Percentiles rank a stretch among this genome's conserved stretches.
Evolutionary conservation across 495 filamentous ascomycete species (phyloP).

Genomic region (Cercophora sp.): DNA sequence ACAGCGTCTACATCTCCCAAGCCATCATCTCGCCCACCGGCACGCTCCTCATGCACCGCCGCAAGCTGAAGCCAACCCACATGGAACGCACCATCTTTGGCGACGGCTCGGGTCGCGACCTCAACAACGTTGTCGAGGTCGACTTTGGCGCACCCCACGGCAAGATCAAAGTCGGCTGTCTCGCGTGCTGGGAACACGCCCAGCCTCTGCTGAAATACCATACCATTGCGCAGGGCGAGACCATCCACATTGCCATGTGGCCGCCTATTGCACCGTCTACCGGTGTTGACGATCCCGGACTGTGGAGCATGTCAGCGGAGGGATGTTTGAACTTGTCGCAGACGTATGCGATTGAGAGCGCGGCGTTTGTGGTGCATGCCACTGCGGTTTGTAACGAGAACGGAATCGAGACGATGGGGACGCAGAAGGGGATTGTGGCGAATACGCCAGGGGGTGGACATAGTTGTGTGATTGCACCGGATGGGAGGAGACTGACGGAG

Average conservation of each 20-base stretch:
- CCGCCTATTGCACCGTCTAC: slow-evolving; percentile 34
- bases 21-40: slow-evolving; percentile 47
- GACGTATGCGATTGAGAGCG: slow-evolving; percentile 51
- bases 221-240: slow-evolving; percentile 44
- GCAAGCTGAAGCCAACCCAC: slow-evolving; percentile 60
- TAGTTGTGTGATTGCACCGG: slow-evolving; percentile 50
- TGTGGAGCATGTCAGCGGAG: slow-evolving; percentile 32
- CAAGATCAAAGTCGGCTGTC: slow-evolving; percentile 40
- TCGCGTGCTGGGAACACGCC: slow-evolving; percentile 58
- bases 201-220: slow-evolving; percentile 60
- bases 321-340: slow-evolving; percentile 39
- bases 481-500: slow-evolving; percentile 45
- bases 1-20: slow-evolving; percentile 56
- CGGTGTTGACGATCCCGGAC: slow-evolving; percentile 22
- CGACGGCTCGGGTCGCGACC: slow-evolving; percentile 42
- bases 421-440: slow-evolving; percentile 31
- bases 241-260: slow-evolving; percentile 60
- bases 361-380: slow-evolving; percentile 47
- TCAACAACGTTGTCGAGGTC: slow-evolving; percentile 42
- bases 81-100: slow-evolving; percentile 61
- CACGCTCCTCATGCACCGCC: slow-evolving; percentile 39
- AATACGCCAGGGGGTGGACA: slow-evolving; percentile 43
- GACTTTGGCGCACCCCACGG: slow-evolving; percentile 30
- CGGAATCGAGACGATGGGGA: slow-evolving; percentile 41
- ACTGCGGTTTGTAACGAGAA: slow-evolving; percentile 40